phyloP scores from a whole-genome alignment of 352 stramenopile species.

The Phytophthora tubulina region DNA sequence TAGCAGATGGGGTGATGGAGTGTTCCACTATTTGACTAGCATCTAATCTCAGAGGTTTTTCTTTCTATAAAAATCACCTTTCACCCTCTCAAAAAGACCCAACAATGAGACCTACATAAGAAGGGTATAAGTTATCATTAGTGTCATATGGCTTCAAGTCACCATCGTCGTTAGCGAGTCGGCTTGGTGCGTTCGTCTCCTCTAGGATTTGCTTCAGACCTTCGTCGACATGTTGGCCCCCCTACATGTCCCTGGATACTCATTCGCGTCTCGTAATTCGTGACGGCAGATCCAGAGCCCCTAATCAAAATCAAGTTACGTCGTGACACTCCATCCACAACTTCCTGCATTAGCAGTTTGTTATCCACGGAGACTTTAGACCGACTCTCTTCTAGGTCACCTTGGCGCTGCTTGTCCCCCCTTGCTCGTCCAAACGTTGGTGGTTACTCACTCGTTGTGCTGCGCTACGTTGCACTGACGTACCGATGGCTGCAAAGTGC shows the following conservation, averaged over 20 bases:
- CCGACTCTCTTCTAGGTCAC: background rate
- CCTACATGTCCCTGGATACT: background rate
- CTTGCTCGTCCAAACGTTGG: conserved; percentile 22
- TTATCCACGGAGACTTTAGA: background rate
- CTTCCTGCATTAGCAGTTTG: background rate
- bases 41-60: background rate
- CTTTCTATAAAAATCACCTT: background rate
- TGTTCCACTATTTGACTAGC: background rate
- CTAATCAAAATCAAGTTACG: background rate
- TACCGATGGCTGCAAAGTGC: conserved; percentile 10
- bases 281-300: conserved; percentile 2
- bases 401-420: background rate
- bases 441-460: conserved; percentile 14
- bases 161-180: conserved; percentile 34
- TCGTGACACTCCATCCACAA: background rate
- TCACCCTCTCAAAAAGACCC: background rate
- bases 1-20: background rate
- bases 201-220: conserved; percentile 23
- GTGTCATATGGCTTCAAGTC: conserved; percentile 27
- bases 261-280: background rate
- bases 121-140: background rate
- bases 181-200: conserved; percentile 5
- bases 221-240: conserved; percentile 13
- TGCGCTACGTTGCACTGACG: conserved; percentile 27
- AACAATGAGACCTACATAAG: background rate